A percentile compares a stretch with the other conserved stretches of the same genome.
Conservation (phyloP, 768 basidiomycete species). For the Sutorius australiensis region DNA sequence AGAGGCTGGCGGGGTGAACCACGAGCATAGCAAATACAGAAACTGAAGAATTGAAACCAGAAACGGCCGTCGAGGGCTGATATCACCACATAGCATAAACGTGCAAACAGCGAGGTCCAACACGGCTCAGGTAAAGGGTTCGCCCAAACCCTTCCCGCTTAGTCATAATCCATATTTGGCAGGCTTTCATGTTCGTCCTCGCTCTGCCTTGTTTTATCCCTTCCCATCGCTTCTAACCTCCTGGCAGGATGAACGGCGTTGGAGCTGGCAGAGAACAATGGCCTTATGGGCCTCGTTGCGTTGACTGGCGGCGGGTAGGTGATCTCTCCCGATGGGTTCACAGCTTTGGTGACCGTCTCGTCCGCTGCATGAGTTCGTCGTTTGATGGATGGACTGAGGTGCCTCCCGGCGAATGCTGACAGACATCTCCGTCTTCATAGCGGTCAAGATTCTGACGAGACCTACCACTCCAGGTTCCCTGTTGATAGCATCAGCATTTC, state of each 20-base stretch:
- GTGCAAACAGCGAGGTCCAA: conserved; percentile 24
- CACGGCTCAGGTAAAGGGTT: conserved; percentile 21
- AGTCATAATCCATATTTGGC: conserved; percentile 22
- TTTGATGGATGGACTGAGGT: conserved; percentile 42
- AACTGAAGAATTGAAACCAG: conserved; percentile 22
- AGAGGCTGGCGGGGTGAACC: conserved; percentile 65
- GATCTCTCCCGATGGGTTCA: not conserved
- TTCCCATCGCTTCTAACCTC: not conserved
- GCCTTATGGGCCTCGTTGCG: not conserved
- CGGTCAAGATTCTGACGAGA: not conserved
- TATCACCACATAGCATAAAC: conserved; percentile 35
- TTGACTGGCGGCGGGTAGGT: not conserved
- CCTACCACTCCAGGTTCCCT: conserved; percentile 7
- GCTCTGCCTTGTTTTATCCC: not conserved
- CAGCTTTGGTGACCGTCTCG: not conserved
- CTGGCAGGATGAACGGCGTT: conserved; percentile 16
- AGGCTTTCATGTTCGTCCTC: conserved; percentile 15
- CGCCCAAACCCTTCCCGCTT: conserved; percentile 10
- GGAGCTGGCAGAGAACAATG: conserved; percentile 31
- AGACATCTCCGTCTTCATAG: conserved; percentile 20
- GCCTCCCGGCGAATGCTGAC: conserved; percentile 38
- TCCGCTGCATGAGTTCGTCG: not conserved
- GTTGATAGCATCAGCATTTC: not conserved
- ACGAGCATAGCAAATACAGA: conserved; percentile 47
- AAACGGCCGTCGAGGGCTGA: conserved; percentile 24